Percentiles rank a stretch among this genome's conserved stretches.
These are phyloP conservation scores for Trichoderma polysporum DNA, from an alignment of 2,329 filamentous ascomycete genomes.

Conservation along the genomic window DNA sequence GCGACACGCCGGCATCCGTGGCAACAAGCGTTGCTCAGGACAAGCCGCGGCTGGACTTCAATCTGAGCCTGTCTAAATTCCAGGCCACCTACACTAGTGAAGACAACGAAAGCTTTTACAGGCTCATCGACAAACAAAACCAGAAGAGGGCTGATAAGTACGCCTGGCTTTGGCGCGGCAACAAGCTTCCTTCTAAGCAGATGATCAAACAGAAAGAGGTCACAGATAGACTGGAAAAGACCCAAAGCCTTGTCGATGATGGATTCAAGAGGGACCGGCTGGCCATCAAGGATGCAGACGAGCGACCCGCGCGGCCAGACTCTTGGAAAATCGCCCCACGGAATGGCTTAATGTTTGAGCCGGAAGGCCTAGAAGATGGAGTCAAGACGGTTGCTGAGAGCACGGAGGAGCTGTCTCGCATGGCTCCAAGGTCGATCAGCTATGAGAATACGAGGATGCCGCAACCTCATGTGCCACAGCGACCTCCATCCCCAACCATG, in stretches of 20 bases:
- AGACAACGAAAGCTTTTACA: slow-evolving; percentile 96
- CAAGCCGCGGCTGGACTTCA: slow-evolving; percentile 62
- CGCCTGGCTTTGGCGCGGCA: slow-evolving; percentile 83
- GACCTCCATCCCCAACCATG: slow-evolving; percentile 75
- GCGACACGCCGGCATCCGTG: slow-evolving; percentile 71
- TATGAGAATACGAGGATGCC: slow-evolving; percentile 84
- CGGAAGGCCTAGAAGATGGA: slow-evolving; percentile 62
- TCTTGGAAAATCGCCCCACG: slow-evolving; percentile 72
- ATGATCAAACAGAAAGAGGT: slow-evolving; percentile 67
- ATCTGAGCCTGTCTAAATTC: slow-evolving; percentile 79
- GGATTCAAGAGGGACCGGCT: slow-evolving; percentile 58
- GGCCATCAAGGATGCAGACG: slow-evolving; percentile 64
- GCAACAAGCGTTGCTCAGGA: slow-evolving; percentile 39
- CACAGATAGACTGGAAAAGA: slow-evolving; percentile 51
- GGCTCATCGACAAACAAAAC: slow-evolving; percentile 87
- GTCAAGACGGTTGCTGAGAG: slow-evolving; percentile 64
- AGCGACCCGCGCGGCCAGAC: slow-evolving; percentile 74
- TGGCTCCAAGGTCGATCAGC: slow-evolving; percentile 72
- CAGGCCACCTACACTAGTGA: slow-evolving; percentile 95
- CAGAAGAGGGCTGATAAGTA: slow-evolving; percentile 80
- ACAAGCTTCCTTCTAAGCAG: slow-evolving; percentile 81
- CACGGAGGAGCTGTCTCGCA: slow-evolving; percentile 68
- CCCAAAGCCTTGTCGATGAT: slow-evolving; percentile 52
- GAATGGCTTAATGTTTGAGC: slow-evolving; percentile 85
- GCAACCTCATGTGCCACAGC: slow-evolving; percentile 41